These are phyloP conservation scores for Penicillium maclennaniae DNA, from an alignment of 495 filamentous ascomycete species.

Conservation along the genomic window DNA sequence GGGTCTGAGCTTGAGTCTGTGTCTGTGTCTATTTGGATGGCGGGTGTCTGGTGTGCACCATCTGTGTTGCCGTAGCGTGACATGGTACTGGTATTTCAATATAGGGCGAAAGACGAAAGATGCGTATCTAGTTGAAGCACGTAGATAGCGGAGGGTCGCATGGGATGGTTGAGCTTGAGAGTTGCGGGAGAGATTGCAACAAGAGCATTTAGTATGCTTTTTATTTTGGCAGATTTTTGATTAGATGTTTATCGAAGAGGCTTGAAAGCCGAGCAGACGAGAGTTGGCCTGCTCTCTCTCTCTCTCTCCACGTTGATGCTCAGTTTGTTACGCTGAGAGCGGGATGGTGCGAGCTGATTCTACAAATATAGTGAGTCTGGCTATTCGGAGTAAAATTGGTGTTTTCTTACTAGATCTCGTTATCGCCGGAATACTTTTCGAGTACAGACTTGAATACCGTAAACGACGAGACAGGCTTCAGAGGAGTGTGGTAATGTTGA, in stretches of 20 bases:
- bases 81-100: neutral
- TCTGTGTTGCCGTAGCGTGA: neutral
- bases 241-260: neutral
- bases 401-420: too few species aligned
- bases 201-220: too few species aligned
- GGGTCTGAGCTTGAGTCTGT: constrained; percentile 3
- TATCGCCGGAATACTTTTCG: too few species aligned
- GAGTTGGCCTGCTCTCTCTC: too few species aligned
- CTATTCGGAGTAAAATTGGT: neutral
- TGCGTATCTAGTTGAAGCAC: too few species aligned
- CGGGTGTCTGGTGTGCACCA: constrained; percentile 6
- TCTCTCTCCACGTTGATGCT: too few species aligned
- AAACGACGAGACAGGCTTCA: neutral
- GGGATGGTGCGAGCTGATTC: neutral
- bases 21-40: constrained; percentile 5
- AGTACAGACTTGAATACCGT: neutral
- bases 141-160: too few species aligned
- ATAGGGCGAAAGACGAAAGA: neutral
- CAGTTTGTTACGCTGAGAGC: neutral
- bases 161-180: neutral
- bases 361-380: neutral
- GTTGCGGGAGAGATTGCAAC: neutral
- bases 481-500: constrained; percentile 1
- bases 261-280: too few species aligned
- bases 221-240: too few species aligned